Evolutionary conservation across 2,329 filamentous ascomycete genomes (phyloP), one percentile per base, ranked within the genome.

Genomic region (Lasiodiplodia sp.): DNA sequence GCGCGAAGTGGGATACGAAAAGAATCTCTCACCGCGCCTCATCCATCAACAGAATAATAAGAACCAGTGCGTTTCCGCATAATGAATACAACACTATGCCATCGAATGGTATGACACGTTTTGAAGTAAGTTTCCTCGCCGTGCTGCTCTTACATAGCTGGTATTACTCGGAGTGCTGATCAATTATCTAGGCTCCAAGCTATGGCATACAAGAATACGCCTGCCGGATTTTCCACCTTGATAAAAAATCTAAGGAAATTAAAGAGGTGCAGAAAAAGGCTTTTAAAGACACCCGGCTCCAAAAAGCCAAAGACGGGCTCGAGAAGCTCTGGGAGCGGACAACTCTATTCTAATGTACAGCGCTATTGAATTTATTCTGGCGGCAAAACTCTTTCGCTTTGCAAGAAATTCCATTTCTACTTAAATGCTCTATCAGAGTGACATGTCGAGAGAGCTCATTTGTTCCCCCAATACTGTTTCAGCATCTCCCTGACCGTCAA

Each of bases 401-500:
- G 16, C 16, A 16, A 6, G 16, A 44, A n/a, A 16, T 8, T 44
- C 7, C 16, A 8, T 44, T 44, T 18, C 40, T 55, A 10, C 23
- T 31, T 14, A 4, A 18, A n/a, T 31, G 6, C 21, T 1, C 11
- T 18, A 18, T 34, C 16, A 56, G n/a, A 37, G 11, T 18, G 1
- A 14, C 38, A 16, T 18, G 7, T 7, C 40, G 16, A 5, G 7
- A 44, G 16, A 44, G 16, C 18, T 38, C 21, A 60, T 10, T 63
- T 63, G 11, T 28, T 44, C 4, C 31, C 8, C 60, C 60, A 63
- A 34, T 63, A 52, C 44, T 51, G 25, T 12, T 52, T 40, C 44
- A 63, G 23, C 60, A 63, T 31, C 16, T 3, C 44, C 60, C 25
- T 49, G 11, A 63, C 60, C 23, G 60, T 63, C 25, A 63, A n/a